A percentile compares a stretch with the other conserved stretches of the same genome.
Conservation (phyloP, 2,329 filamentous ascomycete species). For the Cercospora canescens region DNA sequence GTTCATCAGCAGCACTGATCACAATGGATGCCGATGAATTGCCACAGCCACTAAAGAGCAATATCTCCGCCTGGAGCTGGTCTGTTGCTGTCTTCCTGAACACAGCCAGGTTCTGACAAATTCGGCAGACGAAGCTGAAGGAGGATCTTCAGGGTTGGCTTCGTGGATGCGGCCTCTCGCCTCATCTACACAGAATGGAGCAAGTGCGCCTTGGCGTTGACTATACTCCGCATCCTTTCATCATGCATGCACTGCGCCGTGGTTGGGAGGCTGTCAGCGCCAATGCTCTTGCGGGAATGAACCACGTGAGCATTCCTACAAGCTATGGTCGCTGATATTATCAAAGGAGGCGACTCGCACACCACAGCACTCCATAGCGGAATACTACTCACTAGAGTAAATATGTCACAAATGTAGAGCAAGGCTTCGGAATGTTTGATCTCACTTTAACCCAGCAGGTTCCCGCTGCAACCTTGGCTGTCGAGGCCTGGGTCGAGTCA, state of each 20-base stretch:
- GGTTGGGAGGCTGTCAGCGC: neutral
- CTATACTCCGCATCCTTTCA: neutral
- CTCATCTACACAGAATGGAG: neutral
- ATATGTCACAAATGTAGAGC: neutral
- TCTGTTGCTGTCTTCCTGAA: neutral
- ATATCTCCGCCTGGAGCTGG: neutral
- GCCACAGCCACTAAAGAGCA: neutral
- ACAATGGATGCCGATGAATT: neutral
- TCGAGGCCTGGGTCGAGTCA: neutral
- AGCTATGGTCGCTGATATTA: neutral
- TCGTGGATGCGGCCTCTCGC: neutral
- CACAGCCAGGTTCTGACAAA: neutral
- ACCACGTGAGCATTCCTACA: neutral
- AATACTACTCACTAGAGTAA: neutral
- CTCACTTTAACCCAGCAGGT: conserved; percentile 4
- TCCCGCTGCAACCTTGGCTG: neutral
- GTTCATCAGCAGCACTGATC: neutral
- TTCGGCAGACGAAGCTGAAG: neutral
- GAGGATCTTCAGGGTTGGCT: neutral
- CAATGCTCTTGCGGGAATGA: neutral
- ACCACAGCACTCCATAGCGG: neutral
- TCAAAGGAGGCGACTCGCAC: neutral
- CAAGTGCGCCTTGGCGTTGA: neutral
- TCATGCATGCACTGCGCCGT: neutral
- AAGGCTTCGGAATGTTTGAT: conserved; percentile 2